phyloP scores from a whole-genome alignment of 2,329 filamentous ascomycete genomes.

The Cytospora mali region DNA sequence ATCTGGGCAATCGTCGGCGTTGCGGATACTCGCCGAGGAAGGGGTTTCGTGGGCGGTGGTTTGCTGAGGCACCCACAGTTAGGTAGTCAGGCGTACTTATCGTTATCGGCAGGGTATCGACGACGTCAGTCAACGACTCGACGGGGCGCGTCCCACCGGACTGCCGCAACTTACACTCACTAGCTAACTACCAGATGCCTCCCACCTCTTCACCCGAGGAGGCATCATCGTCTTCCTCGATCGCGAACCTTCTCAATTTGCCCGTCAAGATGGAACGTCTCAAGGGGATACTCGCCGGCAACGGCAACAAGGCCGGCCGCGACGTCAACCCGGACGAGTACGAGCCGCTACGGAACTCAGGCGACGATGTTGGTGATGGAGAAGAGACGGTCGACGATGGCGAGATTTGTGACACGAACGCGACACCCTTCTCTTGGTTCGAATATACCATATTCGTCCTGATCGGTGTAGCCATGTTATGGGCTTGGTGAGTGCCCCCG shows the following conservation, averaged over 20 bases:
- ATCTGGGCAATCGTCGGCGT: not conserved
- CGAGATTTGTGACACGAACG: conserved; percentile 36
- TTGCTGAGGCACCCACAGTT: no score
- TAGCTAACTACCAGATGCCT: conserved; percentile 4
- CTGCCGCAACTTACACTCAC: not conserved
- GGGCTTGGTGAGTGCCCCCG: conserved; percentile 75
- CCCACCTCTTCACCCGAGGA: not conserved
- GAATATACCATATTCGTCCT: conserved; percentile 86
- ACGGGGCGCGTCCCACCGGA: not conserved
- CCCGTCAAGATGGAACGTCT: conserved; percentile 25
- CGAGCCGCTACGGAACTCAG: conserved; percentile 35
- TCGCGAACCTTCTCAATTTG: conserved; percentile 4
- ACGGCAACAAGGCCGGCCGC: conserved; percentile 36
- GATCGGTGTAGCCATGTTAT: conserved; percentile 91
- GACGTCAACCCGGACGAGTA: conserved; percentile 26
- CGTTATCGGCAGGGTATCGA: not conserved
- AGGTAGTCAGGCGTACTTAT: not conserved
- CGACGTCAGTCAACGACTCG: conserved; percentile 14
- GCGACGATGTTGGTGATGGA: conserved; percentile 29
- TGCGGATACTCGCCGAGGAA: not conserved
- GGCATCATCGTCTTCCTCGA: not conserved
- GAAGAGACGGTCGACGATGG: conserved; percentile 34
- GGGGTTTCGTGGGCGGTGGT: not conserved
- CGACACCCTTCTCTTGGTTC: conserved; percentile 73
- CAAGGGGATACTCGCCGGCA: conserved; percentile 23